These are phyloP conservation scores for Exobasidium cylindrosporum DNA, from an alignment of 1,284 basidiomycete species.

Conservation along the genomic window DNA sequence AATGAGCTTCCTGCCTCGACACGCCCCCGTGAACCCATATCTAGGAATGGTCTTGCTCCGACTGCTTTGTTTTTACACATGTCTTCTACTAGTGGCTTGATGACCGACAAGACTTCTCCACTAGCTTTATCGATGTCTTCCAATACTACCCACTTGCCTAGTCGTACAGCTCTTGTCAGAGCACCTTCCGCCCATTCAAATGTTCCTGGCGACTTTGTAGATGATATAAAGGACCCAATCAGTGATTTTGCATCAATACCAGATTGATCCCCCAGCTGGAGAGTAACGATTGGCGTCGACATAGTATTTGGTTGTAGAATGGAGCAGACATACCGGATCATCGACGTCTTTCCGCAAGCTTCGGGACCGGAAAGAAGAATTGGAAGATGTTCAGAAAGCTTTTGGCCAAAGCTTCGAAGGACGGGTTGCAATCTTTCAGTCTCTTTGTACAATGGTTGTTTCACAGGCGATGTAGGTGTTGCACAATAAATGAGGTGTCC, in stretches of 20 bases:
- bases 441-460: constrained; percentile 57
- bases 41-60: constrained; percentile 68
- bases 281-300: constrained; percentile 65
- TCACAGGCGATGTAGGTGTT: background rate
- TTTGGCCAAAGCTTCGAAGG: constrained; percentile 67
- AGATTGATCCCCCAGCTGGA: constrained; percentile 67
- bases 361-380: constrained; percentile 81
- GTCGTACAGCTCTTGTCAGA: constrained; percentile 80
- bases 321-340: constrained; percentile 70
- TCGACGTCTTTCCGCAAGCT: constrained; percentile 83
- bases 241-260: constrained; percentile 84
- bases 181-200: constrained; percentile 98
- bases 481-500: constrained; percentile 34
- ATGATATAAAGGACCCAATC: constrained; percentile 89
- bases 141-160: constrained; percentile 90
- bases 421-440: constrained; percentile 60
- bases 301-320: constrained; percentile 61
- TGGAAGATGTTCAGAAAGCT: constrained; percentile 70
- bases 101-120: constrained; percentile 43
- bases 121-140: constrained; percentile 75
- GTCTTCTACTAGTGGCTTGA: constrained; percentile 67
- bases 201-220: constrained; percentile 75
- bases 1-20: constrained; percentile 56
- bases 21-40: constrained; percentile 53
- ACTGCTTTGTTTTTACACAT: constrained; percentile 69